Base-by-base conservation (phyloP, 129 eudicot genomes). In the Pittosporum tobira region DNA sequence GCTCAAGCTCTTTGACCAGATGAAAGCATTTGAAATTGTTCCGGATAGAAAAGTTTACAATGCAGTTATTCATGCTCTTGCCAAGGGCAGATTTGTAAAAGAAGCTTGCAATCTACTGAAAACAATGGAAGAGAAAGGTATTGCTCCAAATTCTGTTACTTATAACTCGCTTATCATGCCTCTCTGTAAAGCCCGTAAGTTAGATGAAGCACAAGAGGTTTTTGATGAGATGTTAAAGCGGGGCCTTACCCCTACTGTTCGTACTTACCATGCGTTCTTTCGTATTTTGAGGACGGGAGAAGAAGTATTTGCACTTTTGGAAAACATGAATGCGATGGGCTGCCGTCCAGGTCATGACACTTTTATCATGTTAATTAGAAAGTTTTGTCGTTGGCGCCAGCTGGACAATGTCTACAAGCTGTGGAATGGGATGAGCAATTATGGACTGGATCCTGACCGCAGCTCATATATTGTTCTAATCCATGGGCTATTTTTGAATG, bases 401-500 rank as follows among this genome's bases (percentile, higher is more conserved):
- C 59, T 82, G 28, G 84, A 78, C 56, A 63, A 73, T 34, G 95
- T 82, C 34, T 71, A 50, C 85, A 82, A 77, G 60, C 36, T 90
- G 26, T 90, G 97, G 97, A 49, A 44, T 62, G 78, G 80, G 75
- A 85, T 90, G 94, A 71, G 71, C 38, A 71, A 71, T 25, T 73
- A 52, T 49, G 97, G 97, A 29, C 70, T 79, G 38, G 85, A 82
- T 71, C 94, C 82, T 40, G 95, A 90, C 70, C 62, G 85, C 48
- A 80, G 84, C 69, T 85, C 95, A 1, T 82, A 90, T 27, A 79
- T 80, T 50, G 88, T 77, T 21, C 45, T 85, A 57, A 78, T 90
- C 24, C 79, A 90, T 16, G 97, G 95, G 62, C 95, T 90, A 36
- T 85, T 90, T 63, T 58, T 85, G 77, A 90, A 85, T 57, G 89